These are phyloP conservation scores for Neospermospora avenae DNA, from an alignment of 2,329 filamentous ascomycete genomes.

Conservation along the genomic window DNA sequence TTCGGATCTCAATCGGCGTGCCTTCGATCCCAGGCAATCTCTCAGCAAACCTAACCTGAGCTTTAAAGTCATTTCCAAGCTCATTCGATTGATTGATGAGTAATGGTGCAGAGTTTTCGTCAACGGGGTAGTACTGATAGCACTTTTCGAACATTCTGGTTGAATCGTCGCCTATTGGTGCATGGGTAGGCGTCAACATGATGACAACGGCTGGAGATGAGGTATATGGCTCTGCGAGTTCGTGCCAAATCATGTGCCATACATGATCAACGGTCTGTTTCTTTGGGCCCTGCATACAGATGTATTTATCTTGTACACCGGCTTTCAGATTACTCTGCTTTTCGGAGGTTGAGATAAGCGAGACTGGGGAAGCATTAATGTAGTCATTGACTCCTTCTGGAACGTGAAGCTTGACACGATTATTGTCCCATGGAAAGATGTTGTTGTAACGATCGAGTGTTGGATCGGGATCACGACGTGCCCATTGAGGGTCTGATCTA, in stretches of 20 bases:
- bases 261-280: constrained; percentile 72
- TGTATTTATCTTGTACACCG: constrained; percentile 55
- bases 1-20: constrained; percentile 69
- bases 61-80: constrained; percentile 65
- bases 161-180: constrained; percentile 26
- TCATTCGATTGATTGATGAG: constrained; percentile 61
- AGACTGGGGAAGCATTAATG: constrained; percentile 73
- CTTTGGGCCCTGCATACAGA: constrained; percentile 93
- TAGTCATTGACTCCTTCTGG: constrained; percentile 71
- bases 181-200: constrained; percentile 89
- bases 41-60: constrained; percentile 59
- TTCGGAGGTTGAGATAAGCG: constrained; percentile 37
- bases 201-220: constrained; percentile 75
- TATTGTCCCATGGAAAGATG: constrained; percentile 85
- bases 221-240: constrained; percentile 45
- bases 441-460: constrained; percentile 82
- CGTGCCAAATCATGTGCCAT: constrained; percentile 94
- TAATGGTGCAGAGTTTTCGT: constrained; percentile 48
- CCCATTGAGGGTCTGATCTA: constrained; percentile 44
- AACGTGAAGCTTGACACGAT: constrained; percentile 77
- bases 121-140: constrained; percentile 77
- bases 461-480: constrained; percentile 54
- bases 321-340: constrained; percentile 29
- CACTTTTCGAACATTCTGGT: constrained; percentile 71
- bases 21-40: constrained; percentile 49